Percentiles rank a stretch among this genome's conserved stretches.
phyloP scores from a whole-genome alignment of 192 early-diverging fungal genomes.

The Dimargaris cristalligena region DNA sequence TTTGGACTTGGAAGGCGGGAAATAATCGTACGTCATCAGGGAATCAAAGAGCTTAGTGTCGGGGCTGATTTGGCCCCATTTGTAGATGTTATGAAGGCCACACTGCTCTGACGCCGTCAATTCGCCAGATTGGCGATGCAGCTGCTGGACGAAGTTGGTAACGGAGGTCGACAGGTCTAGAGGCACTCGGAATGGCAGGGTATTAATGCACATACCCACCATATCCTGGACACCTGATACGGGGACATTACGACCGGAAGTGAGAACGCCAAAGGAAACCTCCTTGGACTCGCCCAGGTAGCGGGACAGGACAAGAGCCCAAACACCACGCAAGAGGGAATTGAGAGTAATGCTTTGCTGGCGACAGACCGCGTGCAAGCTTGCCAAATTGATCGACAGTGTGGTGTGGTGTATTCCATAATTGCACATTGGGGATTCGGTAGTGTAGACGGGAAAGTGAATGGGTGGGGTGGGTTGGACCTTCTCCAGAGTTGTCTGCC shows the following conservation, averaged over 20 bases:
- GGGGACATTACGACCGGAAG: slow-evolving; percentile 1
- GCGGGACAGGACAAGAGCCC: neutral
- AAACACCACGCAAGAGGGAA: neutral
- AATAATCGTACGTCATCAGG: slow-evolving; percentile 1
- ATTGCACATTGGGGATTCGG: neutral
- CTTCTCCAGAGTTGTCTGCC: neutral
- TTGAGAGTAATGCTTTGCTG: neutral
- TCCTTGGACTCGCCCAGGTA: neutral
- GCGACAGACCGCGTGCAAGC: neutral
- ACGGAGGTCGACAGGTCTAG: neutral
- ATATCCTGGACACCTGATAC: neutral
- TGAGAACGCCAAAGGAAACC: slow-evolving; percentile 1
- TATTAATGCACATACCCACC: slow-evolving; percentile 7
- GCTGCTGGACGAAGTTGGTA: neutral
- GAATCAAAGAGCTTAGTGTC: neutral
- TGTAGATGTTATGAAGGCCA: neutral
- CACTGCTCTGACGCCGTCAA: neutral
- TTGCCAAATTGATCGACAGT: neutral
- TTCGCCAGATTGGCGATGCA: neutral
- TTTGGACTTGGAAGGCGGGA: neutral
- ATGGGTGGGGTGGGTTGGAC: neutral
- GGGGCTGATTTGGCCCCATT: neutral
- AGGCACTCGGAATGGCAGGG: neutral
- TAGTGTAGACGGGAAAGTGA: neutral
- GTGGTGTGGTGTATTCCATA: neutral